Evolutionary conservation across 106 monocot genomes (phyloP).

Genomic region (Platanthera guangdongensis): DNA sequence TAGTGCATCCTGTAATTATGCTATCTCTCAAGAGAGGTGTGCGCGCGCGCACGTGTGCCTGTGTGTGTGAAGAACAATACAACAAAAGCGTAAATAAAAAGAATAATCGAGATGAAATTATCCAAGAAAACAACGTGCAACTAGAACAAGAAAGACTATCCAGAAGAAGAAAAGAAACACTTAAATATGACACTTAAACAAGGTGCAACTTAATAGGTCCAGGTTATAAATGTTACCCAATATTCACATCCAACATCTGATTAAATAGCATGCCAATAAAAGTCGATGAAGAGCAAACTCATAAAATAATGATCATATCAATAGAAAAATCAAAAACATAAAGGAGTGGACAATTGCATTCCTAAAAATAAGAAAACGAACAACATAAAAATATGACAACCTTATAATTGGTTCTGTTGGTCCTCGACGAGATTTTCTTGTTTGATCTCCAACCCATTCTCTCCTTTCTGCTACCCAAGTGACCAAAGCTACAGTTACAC

Average conservation of each 20-base stretch:
- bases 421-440: constrained; percentile 25
- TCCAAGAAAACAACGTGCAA: not conserved
- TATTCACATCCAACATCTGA: not conserved
- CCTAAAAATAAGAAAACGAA: not conserved
- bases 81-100: not conserved
- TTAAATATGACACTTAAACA: not conserved
- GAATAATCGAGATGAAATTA: not conserved
- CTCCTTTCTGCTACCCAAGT: constrained; percentile 74
- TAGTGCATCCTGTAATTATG: no score
- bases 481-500: constrained; percentile 45
- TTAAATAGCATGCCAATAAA: not conserved
- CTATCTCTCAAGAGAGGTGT: no score
- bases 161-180: not conserved
- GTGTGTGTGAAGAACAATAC: no score
- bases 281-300: not conserved
- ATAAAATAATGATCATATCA: not conserved
- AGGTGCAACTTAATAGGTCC: not conserved
- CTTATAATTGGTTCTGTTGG: constrained; percentile 80
- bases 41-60: no score
- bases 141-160: not conserved
- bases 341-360: not conserved
- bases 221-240: not conserved
- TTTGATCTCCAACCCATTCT: constrained; percentile 70
- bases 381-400: constrained; percentile 18
- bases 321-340: not conserved